Evolutionary conservation across 345 rosid species (phyloP).

Genomic region (Eucalyptus paniculata): DNA sequence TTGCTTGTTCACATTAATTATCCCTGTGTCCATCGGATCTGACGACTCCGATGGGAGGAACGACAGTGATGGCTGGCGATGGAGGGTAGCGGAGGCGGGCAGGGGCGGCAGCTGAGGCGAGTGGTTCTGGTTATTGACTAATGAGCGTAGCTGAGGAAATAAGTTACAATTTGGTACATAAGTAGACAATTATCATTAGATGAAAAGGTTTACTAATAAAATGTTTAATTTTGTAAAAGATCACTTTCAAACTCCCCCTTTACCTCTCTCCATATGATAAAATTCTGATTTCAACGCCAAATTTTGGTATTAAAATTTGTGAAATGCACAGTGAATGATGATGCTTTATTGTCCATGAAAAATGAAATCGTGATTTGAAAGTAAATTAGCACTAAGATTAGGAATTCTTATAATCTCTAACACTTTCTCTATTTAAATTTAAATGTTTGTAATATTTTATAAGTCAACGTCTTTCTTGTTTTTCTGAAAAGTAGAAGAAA

Average conservation of each 20-base stretch:
- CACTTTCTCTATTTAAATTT: background rate
- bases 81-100: background rate
- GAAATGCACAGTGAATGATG: background rate
- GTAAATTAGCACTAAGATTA: background rate
- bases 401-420: background rate
- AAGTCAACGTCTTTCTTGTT: background rate
- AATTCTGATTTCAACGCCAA: background rate
- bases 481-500: too few species aligned
- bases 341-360: background rate
- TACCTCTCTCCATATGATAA: background rate
- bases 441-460: too few species aligned
- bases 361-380: background rate
- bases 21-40: background rate
- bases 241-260: background rate
- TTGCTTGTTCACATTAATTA: background rate
- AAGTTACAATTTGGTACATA: background rate
- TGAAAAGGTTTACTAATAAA: background rate
- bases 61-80: background rate
- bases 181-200: background rate
- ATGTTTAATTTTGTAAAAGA: background rate
- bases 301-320: background rate
- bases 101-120: background rate
- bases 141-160: background rate
- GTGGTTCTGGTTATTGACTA: background rate
- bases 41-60: fast-evolving